Base-by-base conservation (phyloP, 2,329 filamentous ascomycete genomes). In the Aspergillus ruber region DNA sequence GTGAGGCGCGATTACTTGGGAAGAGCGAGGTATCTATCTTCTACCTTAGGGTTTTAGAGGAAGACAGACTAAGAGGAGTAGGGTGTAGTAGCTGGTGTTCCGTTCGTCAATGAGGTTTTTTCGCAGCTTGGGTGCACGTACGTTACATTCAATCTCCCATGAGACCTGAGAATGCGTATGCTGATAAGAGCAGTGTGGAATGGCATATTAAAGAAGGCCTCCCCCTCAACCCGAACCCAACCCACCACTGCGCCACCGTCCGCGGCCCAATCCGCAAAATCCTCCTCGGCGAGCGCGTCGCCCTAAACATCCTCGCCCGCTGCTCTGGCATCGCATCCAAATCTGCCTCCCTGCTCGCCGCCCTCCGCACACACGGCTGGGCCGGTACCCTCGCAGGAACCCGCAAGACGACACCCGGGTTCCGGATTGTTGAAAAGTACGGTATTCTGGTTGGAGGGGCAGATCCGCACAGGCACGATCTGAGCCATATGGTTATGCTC, bases 101-200 rank as follows among this genome's bases (percentile, higher is more conserved):
- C 93, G 2, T 98, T 98, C 74, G 90, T 97, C 74, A 80, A 94
- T 66, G 91, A 97, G 70, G 86, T 97, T 50, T 96, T 98, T 68
- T 67, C 75, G 35, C 91, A 97, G 69, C 81, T 91, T 58, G 90
- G 86, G 52, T 98, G 93, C 80, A 81, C 80, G 72, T 80, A 71
- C 60, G 78, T 73, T 27, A 8, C 25, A 10, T 23, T 36, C 25
- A 10, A 20, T 36, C n/a, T 6, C 17, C 33, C 4, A 20, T 27
- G 17, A 36, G 10, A 27, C 6, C 15, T 15, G 18, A 29, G 12
- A 45, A 18, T 42, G 39, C 17, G 50, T 40, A 35, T 29, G 7
- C 17, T 39, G 18, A 39, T 39, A 21, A 21, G 29, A 39, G 43
- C 53, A 79, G 77, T n/a, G 88, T 97, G 15, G 80, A 88, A 69